Percentiles rank a stretch among this genome's conserved stretches.
Evolutionary conservation across 768 basidiomycete genomes (phyloP).

Genomic region (Auricularia sp.): DNA sequence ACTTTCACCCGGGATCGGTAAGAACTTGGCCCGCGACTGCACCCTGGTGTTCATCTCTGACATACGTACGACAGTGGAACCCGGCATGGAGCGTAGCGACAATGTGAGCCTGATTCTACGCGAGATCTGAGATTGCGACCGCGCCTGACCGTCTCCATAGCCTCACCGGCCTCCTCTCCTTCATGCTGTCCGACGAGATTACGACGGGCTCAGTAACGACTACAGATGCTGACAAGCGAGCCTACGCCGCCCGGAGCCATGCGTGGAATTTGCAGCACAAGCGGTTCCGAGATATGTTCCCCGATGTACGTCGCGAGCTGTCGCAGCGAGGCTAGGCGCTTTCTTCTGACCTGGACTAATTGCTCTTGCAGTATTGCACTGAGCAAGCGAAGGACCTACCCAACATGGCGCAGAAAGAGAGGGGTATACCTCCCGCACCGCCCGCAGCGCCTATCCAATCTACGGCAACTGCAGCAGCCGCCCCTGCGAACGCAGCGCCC

Average conservation of each 20-base stretch:
- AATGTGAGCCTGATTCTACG: slow-evolving; percentile 47
- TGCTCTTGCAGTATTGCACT: slow-evolving; percentile 51
- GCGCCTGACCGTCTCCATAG: slow-evolving; percentile 29
- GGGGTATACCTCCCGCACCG: slow-evolving; percentile 36
- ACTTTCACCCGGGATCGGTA: slow-evolving; percentile 84
- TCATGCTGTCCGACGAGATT: slow-evolving; percentile 95
- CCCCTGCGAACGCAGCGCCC: slow-evolving; percentile 12
- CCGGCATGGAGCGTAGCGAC: slow-evolving; percentile 93
- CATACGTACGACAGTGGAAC: slow-evolving; percentile 56
- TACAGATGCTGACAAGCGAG: slow-evolving; percentile 65
- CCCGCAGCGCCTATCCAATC: slow-evolving; percentile 13
- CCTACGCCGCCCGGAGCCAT: slow-evolving; percentile 72
- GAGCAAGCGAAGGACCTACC: slow-evolving; percentile 63
- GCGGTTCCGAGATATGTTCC: slow-evolving; percentile 80
- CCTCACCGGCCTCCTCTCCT: slow-evolving; percentile 84
- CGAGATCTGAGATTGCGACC: slow-evolving; percentile 5
- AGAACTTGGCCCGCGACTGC: slow-evolving; percentile 22
- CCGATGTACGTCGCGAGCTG: slow-evolving; percentile 51
- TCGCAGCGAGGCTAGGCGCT: neutral
- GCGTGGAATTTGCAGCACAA: slow-evolving; percentile 72
- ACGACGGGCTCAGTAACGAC: slow-evolving; percentile 89
- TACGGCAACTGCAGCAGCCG: slow-evolving; percentile 12
- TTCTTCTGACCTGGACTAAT: slow-evolving; percentile 10
- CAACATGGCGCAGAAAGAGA: slow-evolving; percentile 84
- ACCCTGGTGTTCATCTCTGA: neutral